Base-by-base conservation (phyloP, 148 eudicot genomes). In the Chenopodium formosanum region DNA sequence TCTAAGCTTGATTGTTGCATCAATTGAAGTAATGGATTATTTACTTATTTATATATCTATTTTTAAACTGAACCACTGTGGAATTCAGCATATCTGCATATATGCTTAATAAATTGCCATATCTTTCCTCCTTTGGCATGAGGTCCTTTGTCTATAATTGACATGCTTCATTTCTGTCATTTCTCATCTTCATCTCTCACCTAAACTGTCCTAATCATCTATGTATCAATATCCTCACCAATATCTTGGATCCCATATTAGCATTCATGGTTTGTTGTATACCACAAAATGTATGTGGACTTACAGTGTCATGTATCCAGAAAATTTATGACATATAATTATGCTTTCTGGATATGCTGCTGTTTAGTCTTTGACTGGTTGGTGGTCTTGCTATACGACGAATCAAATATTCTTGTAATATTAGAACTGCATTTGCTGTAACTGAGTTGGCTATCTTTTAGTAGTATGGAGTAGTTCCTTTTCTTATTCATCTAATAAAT, bases 1-100 rank as follows among this genome's bases (percentile, higher is more conserved):
- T 63, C 13, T 44, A 29, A 56, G 50, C 40, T 79, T 67, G 47
- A 40, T 74, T 34, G 48, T 29, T 56, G 73, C 85, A 63, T 78
- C 27, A 40, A 17, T 9, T 44, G 4, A 47, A n/a, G 50, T 71
- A 8, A 47, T 25, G 80, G 27, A 67, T 19, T 40, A 40, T 40
- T 40, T 40, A 6, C 44, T 40, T 40, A 40, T 40, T 40, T 6
- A 40, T 40, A 5, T 40, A 40, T 40, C 44, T 40, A 40, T 40
- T 60, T 48, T 22, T 46, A 9, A 9, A 58, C 47, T 40, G 4
- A 75, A 32, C 63, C 47, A 16, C 20, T 73, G 65, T 73, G 52
- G 31, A 46, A 32, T 48, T 64, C 29, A 17, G 29, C 62, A 37
- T 12, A 29, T 64, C 29, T 10, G 29, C 62, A 37, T 12, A 29